A percentile compares a stretch with the other conserved stretches of the same genome.
Evolutionary conservation across 441 rosid genomes (phyloP).

Genomic region (Adansonia madagascariensis): DNA sequence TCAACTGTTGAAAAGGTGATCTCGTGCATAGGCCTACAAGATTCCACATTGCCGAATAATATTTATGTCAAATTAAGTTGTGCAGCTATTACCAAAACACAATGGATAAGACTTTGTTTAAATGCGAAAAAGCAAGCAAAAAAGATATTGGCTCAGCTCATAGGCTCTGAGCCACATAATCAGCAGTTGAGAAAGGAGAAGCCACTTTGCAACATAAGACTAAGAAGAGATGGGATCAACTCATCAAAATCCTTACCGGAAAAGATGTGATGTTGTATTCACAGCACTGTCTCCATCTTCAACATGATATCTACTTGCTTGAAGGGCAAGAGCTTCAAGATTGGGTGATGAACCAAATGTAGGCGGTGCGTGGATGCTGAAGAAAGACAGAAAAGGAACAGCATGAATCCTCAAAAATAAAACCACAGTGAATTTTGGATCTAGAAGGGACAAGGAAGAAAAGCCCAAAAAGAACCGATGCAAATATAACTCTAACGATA

Average conservation of each 20-base stretch:
- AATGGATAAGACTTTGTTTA: background rate
- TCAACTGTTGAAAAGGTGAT: constrained; percentile 93
- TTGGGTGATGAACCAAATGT: constrained; percentile 91
- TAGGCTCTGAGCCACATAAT: background rate
- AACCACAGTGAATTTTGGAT: constrained; percentile 2
- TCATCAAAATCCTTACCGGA: constrained; percentile 40
- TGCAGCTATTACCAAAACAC: constrained; percentile 17
- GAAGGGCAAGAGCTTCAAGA: constrained; percentile 66
- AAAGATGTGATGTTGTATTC: constrained; percentile 41
- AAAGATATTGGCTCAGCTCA: background rate
- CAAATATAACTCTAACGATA: constrained; percentile 2
- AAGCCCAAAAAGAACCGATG: constrained; percentile 9
- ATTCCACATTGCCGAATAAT: constrained; percentile 18
- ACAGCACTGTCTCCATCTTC: constrained; percentile 66
- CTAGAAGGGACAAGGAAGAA: constrained; percentile 15
- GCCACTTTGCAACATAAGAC: constrained; percentile 14
- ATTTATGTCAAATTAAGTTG: constrained; percentile 8
- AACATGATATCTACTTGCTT: constrained; percentile 53
- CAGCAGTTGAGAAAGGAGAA: background rate
- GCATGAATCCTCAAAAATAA: constrained; percentile 14
- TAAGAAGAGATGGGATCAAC: constrained; percentile 14
- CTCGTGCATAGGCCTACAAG: constrained; percentile 90
- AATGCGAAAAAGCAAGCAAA: background rate
- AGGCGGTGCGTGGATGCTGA: constrained; percentile 81
- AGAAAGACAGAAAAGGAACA: constrained; percentile 32